These are phyloP conservation scores for Coffea humblotiana DNA, from an alignment of 305 asterid genomes.

Conservation along the genomic window DNA sequence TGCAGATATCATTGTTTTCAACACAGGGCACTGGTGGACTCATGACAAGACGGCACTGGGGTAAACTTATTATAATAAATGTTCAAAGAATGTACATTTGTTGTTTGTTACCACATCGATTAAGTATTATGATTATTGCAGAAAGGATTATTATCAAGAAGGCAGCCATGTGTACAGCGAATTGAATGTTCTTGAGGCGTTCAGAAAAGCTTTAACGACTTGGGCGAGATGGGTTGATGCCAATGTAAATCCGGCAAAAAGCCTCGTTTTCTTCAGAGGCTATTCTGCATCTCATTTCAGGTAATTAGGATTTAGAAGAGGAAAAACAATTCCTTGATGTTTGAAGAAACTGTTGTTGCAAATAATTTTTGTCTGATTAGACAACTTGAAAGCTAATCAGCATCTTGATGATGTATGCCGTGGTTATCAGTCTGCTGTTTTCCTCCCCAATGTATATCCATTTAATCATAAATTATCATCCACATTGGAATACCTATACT, in stretches of 20 bases:
- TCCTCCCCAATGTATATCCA: neutral
- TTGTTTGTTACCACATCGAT: neutral
- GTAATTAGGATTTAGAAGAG: slow-evolving; percentile 26
- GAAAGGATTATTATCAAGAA: slow-evolving; percentile 80
- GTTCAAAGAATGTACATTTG: neutral
- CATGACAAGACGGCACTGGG: slow-evolving; percentile 75
- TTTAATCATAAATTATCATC: neutral
- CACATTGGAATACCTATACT: neutral
- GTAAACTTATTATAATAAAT: slow-evolving; percentile 29
- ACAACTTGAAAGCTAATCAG: neutral
- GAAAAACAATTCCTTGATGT: neutral
- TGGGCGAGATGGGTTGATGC: slow-evolving; percentile 79
- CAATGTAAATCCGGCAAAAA: slow-evolving; percentile 47
- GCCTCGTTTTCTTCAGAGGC: slow-evolving; percentile 66
- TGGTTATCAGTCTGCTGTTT: slow-evolving; percentile 1
- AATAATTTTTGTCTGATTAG: neutral
- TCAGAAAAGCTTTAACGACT: slow-evolving; percentile 60
- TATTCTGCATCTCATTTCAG: slow-evolving; percentile 79
- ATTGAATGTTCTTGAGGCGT: slow-evolving; percentile 60
- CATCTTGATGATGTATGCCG: neutral
- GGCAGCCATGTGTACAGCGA: slow-evolving; percentile 67
- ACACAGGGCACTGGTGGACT: slow-evolving; percentile 92
- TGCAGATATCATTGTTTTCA: slow-evolving; percentile 63
- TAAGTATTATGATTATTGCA: slow-evolving; percentile 22
- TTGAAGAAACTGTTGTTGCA: neutral